Evolutionary conservation across 352 stramenopile genomes (phyloP), one percentile per base, ranked within the genome.

Genomic region (Aphanomyces stellatus): DNA sequence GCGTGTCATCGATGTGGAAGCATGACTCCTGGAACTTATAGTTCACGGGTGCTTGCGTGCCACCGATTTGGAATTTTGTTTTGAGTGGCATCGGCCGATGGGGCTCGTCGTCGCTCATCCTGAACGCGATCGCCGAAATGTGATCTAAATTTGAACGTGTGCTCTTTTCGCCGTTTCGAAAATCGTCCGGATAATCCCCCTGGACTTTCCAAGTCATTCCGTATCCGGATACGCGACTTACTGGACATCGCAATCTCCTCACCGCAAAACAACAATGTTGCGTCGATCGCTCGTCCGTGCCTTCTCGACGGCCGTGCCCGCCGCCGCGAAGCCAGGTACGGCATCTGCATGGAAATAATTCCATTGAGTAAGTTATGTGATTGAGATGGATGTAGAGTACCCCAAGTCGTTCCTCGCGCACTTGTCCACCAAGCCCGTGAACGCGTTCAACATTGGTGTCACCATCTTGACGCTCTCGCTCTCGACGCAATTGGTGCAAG

Each of bases 401-500:
- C 85, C 85, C 33, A 89, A 74, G 65, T 91, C 82, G 49, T 93
- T 93, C 71, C 63, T 91, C 53, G 86, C 80, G 43, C 81, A 93
- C 66, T 61, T 91, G 57, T 75, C 75, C 69, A 90, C 74, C 24
- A 80, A 93, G 70, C 90, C 90, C 69, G 74, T 91, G 51, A 93
- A 91, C 55, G 78, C 89, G 70, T 93, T 92, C 70, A 91, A 91
- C 75, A 88, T 93, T 53, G 83, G 85, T 41, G 70, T 93, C 13
- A 82, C 83, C 5, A 88, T 91, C 72, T 72, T 93, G 62, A 90
- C 85, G 70, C 73, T 93, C 34, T 93, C 85, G 51, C 76, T 93
- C n/a, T 90, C 85, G 51, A 89, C 81, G 53, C 83, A 91, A 71
- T 74, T 93, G 55, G 82, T 93, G 30, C 30, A 57, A 17, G 22